Conservation (phyloP, 2,329 filamentous ascomycete species). For the Epichloe festucae region DNA sequence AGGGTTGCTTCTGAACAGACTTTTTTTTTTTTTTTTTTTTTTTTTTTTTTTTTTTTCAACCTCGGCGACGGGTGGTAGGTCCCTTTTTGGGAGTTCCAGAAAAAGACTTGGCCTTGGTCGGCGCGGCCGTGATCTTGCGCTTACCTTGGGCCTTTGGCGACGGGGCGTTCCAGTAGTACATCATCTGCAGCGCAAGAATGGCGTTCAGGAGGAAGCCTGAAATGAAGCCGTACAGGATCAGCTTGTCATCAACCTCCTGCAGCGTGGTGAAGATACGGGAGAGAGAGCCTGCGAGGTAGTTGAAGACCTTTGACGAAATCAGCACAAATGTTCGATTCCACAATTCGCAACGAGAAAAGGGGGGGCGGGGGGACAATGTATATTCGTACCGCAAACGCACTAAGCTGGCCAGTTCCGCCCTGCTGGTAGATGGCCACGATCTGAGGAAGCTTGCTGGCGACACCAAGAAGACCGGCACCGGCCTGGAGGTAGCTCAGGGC, state of each 20-base stretch:
- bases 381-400: conserved; percentile 75
- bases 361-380: background rate
- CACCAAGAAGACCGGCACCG: conserved; percentile 66
- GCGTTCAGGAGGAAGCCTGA: conserved; percentile 84
- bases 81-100: conserved; percentile 26
- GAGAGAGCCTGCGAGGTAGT: conserved; percentile 86
- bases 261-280: conserved; percentile 95
- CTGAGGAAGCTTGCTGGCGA: conserved; percentile 89
- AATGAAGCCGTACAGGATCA: conserved; percentile 90
- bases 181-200: conserved; percentile 77
- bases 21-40: background rate
- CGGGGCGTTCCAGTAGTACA: conserved; percentile 86
- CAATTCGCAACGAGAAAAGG: background rate
- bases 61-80: conserved; percentile 31
- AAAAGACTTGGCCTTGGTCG: conserved; percentile 16
- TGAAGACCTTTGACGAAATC: conserved; percentile 64
- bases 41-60: conserved; percentile 14
- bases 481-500: conserved; percentile 67
- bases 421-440: conserved; percentile 75
- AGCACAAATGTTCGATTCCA: background rate
- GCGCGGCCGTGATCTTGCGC: conserved; percentile 19
- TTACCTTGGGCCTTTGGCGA: conserved; percentile 33
- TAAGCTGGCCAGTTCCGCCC: conserved; percentile 87
- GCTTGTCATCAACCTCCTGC: conserved; percentile 91
- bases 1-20: background rate